Base-by-base conservation (phyloP, 306 rosid genomes). In the Adenanthera pavonina region DNA sequence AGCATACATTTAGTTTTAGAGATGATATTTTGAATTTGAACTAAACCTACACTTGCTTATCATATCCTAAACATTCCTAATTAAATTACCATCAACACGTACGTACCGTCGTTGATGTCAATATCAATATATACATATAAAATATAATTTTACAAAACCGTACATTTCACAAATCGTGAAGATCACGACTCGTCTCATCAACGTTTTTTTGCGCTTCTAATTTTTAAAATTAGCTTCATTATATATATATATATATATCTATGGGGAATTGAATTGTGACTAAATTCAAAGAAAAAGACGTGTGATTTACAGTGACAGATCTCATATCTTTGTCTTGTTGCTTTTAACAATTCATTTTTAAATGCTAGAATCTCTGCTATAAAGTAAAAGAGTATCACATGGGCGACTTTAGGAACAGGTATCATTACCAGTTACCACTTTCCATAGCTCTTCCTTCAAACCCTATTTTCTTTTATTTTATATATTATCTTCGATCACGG, bases 401-500 rank as follows among this genome's bases (percentile, higher is more conserved):
- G 65, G 20, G 15, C 3, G 0, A 36, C 65, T 10, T 1, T n/a
- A 8, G 62, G 3, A 25, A 25, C 30, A 25, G 30, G 30, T 1
- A 25, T 25, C 36, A 9, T 1, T 9, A 25, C 6, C 43, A 25
- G 43, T 59, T 59, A 59, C 36, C 15, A 10, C 65, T 8, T 57
- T 57, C 64, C 51, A 0, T 12, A 12, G 16, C 53, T 12, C 5
- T 1, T 12, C 53, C 53, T 4, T 12, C 53, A 48, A 25, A 7
- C 30, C 30, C 30, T 25, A 25, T 25, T 25, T 0, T 25, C 30
- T 25, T 25, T 25, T 25, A 25, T 25, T 25, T 25, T 46, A 14
- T 16, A 14, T 54, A 33, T 2, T 16, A 30, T 62, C 2, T n/a
- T 56, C 47, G 16, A 2, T 88, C 94, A 90, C 94, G 91, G 94